Evolutionary conservation across 2,329 filamentous ascomycete genomes (phyloP).

Genomic region (Trichothecium sympodiale): DNA sequence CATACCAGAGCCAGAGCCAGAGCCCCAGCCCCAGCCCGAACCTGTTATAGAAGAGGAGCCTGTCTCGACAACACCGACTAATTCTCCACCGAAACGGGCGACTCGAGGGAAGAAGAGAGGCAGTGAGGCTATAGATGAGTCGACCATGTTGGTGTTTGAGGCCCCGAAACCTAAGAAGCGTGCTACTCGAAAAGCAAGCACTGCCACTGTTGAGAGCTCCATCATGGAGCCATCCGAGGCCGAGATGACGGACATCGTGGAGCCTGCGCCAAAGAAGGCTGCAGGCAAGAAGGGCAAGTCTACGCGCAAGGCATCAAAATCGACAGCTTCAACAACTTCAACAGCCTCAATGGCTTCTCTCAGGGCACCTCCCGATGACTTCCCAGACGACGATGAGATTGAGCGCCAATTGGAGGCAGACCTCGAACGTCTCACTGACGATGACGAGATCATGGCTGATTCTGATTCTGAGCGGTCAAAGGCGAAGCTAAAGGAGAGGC

Average conservation of each 20-base stretch:
- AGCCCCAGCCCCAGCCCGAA: constrained; percentile 7
- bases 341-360: constrained; percentile 40
- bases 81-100: constrained; percentile 24
- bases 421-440: constrained; percentile 43
- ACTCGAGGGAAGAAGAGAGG: constrained; percentile 49
- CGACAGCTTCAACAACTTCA: constrained; percentile 32
- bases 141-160: constrained; percentile 28
- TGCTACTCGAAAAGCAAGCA: constrained; percentile 35
- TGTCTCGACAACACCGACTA: constrained; percentile 11
- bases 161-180: constrained; percentile 49
- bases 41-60: constrained; percentile 19
- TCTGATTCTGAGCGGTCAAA: constrained; percentile 29
- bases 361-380: constrained; percentile 28
- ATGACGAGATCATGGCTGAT: constrained; percentile 38
- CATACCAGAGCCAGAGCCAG: constrained; percentile 24
- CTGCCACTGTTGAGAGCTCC: constrained; percentile 28
- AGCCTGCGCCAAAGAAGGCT: constrained; percentile 13
- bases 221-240: constrained; percentile 26
- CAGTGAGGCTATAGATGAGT: constrained; percentile 47
- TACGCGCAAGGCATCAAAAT: constrained; percentile 16
- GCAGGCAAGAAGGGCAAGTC: constrained; percentile 32
- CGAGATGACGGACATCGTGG: constrained; percentile 1
- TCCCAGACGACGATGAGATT: constrained; percentile 53
- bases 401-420: constrained; percentile 56
- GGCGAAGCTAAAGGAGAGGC: constrained; percentile 12